Evolutionary conservation across 176 grass and related monocot species (phyloP).

Genomic region (Tillandsia fasciculata): DNA sequence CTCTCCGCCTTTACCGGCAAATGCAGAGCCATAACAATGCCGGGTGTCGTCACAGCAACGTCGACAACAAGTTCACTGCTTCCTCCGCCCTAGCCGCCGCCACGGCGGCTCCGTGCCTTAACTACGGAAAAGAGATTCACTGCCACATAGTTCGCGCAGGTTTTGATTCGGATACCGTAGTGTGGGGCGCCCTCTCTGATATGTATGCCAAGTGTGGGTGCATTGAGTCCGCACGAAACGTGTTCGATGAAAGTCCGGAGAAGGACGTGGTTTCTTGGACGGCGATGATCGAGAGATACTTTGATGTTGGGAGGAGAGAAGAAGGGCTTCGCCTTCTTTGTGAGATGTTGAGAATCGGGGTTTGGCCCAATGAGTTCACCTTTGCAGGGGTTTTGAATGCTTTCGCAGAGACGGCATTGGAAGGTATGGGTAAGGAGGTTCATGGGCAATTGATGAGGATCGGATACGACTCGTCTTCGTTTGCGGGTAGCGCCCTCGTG

Average conservation of each 20-base stretch:
- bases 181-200: constrained; percentile 75
- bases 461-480: constrained; percentile 33
- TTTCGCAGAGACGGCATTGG: constrained; percentile 38
- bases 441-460: constrained; percentile 60
- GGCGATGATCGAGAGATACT: constrained; percentile 81
- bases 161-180: constrained; percentile 45
- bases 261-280: constrained; percentile 77
- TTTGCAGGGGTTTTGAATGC: constrained; percentile 58
- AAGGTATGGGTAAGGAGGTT: constrained; percentile 53
- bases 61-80: constrained; percentile 75
- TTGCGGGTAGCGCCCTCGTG: constrained; percentile 48
- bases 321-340: constrained; percentile 57
- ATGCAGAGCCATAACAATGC: constrained; percentile 38
- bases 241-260: constrained; percentile 43
- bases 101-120: constrained; percentile 27
- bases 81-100: constrained; percentile 71
- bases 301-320: constrained; percentile 30
- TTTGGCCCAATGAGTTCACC: constrained; percentile 64
- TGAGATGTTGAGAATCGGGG: constrained; percentile 35
- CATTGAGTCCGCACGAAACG: constrained; percentile 50
- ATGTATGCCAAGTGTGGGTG: constrained; percentile 82
- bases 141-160: constrained; percentile 55
- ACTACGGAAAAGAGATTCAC: constrained; percentile 65
- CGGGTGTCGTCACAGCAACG: not conserved
- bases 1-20: constrained; percentile 50